phyloP scores from a whole-genome alignment of 352 stramenopile genomes.

The Pythium pyrilobum region DNA sequence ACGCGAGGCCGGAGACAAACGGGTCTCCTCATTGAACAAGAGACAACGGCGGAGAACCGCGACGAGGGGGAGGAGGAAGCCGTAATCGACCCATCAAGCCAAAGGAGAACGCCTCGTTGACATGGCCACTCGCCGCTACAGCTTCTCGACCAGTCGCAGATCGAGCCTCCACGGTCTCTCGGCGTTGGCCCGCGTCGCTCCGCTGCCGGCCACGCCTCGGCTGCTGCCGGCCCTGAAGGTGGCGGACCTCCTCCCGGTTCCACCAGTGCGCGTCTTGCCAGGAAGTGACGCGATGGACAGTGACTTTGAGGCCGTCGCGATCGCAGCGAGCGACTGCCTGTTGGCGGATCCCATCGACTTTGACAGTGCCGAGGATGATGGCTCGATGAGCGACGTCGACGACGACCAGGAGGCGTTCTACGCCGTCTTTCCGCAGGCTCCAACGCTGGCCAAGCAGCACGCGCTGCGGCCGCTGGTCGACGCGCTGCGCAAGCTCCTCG shows the following conservation, averaged over 20 bases:
- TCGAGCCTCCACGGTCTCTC: not conserved
- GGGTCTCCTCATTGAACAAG: too few species aligned
- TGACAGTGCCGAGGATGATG: constrained; percentile 14
- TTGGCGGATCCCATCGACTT: not conserved
- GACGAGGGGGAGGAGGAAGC: too few species aligned
- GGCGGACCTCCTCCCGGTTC: not conserved
- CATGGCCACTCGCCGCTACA: not conserved
- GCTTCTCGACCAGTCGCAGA: not conserved
- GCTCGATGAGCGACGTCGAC: constrained; percentile 10
- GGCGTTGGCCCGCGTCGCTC: not conserved
- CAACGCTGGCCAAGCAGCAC: constrained; percentile 20
- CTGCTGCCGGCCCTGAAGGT: not conserved
- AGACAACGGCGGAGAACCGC: too few species aligned
- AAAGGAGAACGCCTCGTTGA: too few species aligned
- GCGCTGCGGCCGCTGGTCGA: constrained; percentile 34
- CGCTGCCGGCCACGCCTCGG: not conserved
- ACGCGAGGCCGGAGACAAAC: too few species aligned
- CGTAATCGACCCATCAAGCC: too few species aligned
- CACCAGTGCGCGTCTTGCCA: not conserved
- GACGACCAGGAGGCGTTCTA: constrained; percentile 14
- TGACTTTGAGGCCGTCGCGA: not conserved
- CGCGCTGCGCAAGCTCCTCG: constrained; percentile 43
- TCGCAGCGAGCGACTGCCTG: not conserved
- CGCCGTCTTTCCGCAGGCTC: constrained; percentile 19
- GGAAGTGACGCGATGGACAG: not conserved